These are phyloP conservation scores for Lactarius pseudohatsudake DNA, from an alignment of 768 basidiomycete genomes.

Conservation along the genomic window DNA sequence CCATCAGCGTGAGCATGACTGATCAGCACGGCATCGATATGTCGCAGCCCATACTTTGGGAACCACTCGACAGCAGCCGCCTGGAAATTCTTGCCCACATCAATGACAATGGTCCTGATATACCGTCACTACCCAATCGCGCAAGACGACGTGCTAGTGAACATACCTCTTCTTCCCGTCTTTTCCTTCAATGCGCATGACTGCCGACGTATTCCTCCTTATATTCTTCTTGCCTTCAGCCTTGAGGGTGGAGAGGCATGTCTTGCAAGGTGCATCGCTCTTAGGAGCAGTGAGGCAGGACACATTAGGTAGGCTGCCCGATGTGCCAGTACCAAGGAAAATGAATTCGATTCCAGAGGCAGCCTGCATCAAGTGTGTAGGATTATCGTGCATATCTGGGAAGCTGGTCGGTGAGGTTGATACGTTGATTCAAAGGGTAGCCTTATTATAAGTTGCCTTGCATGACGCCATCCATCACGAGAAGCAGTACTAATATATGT, in stretches of 20 bases:
- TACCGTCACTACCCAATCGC: background rate
- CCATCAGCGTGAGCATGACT: constrained; percentile 90
- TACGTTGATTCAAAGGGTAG: background rate
- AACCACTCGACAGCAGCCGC: constrained; percentile 54
- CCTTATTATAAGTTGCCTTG: background rate
- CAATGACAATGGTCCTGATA: constrained; percentile 72
- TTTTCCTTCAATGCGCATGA: constrained; percentile 49
- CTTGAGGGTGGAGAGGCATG: constrained; percentile 65
- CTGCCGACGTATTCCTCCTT: constrained; percentile 78
- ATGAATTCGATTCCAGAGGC: constrained; percentile 55
- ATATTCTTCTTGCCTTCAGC: constrained; percentile 81
- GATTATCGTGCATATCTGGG: constrained; percentile 2
- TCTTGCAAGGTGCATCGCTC: constrained; percentile 50
- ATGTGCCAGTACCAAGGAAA: constrained; percentile 83
- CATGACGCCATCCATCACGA: background rate
- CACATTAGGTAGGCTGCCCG: constrained; percentile 65
- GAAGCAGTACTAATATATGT: background rate
- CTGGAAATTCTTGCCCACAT: constrained; percentile 85
- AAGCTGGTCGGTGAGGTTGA: background rate
- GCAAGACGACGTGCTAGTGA: constrained; percentile 13
- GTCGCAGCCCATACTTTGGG: constrained; percentile 70
- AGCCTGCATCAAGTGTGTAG: background rate
- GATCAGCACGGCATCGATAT: constrained; percentile 73
- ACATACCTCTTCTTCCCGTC: constrained; percentile 53
- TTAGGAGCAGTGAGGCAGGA: constrained; percentile 75